These are phyloP conservation scores for Scorias spongiosa DNA, from an alignment of 2,329 filamentous ascomycete species.

Conservation along the genomic window DNA sequence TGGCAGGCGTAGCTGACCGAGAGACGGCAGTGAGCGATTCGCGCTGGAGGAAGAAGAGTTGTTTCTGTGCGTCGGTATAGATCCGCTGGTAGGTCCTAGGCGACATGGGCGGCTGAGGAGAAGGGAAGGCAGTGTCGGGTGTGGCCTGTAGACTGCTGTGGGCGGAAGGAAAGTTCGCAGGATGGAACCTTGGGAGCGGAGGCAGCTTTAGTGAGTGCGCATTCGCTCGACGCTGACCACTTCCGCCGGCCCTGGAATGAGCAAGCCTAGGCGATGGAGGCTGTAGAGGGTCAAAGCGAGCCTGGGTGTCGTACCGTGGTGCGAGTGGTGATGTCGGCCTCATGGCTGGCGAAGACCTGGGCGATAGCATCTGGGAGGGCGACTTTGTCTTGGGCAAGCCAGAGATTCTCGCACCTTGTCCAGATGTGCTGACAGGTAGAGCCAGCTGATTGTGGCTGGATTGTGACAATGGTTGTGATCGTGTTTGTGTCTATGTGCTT, in stretches of 20 bases:
- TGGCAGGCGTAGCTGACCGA: conserved; percentile 7
- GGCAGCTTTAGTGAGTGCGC: conserved; percentile 29
- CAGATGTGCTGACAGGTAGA: too few relatives aligned
- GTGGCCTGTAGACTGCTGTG: conserved; percentile 24
- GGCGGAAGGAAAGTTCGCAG: conserved; percentile 32
- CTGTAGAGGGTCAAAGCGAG: conserved; percentile 18
- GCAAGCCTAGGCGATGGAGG: conserved; percentile 15
- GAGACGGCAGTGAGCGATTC: conserved; percentile 20
- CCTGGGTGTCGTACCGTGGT: conserved; percentile 12
- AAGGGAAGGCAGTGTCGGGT: conserved; percentile 21
- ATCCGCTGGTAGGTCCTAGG: conserved; percentile 28
- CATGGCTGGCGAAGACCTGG: conserved; percentile 18
- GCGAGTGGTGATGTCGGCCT: conserved; percentile 20
- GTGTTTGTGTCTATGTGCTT: not conserved
- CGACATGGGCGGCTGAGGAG: conserved; percentile 28
- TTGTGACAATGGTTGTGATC: conserved; percentile 1
- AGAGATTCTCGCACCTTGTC: too few relatives aligned
- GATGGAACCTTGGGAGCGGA: conserved; percentile 37
- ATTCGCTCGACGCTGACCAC: conserved; percentile 20
- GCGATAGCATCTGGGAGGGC: conserved; percentile 16
- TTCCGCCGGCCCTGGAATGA: conserved; percentile 12
- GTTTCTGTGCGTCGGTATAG: conserved; percentile 33
- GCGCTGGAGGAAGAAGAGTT: conserved; percentile 34
- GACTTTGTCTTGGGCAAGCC: too few relatives aligned
- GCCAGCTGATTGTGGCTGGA: too few relatives aligned